Evolutionary conservation across 108 stramenopile species (phyloP), one percentile per base, ranked within the genome.

Genomic region (Discostella pseudostelligera): DNA sequence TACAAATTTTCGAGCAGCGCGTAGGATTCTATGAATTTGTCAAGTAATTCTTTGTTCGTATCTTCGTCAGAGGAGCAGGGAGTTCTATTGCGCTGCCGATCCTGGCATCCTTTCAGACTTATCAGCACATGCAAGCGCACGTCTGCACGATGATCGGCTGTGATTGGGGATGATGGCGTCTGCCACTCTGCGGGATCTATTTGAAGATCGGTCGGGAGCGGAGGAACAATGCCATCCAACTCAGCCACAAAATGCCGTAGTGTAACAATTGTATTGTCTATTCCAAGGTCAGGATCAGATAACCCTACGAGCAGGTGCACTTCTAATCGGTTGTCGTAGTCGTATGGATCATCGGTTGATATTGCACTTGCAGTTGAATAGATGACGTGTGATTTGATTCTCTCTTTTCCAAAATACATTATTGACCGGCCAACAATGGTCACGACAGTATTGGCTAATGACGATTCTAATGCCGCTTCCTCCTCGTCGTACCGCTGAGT

Each of bases 291-390:
- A 12, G 54, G 24, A 16, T 45, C 55, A 2, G 66, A 45, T 17
- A 74, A 45, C 4, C 74, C 65, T 5, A 74, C 22, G n/a, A 74
- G 55, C 0, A 74, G 36, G 40, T 74, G 74, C 19, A 74, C 53
- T 60, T 74, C 74, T 12, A 74, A 44, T 19, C 74, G 59, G 56
- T 74, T 67, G 36, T 62, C 61, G 25, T 74, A 74, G 56, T 74
- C 74, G 26, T 74, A 74, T 5, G 48, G 20, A 21, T 20, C 37
- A 1, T 40, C 24, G n/a, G n/a, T n/a, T n/a, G n/a, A n/a, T n/a
- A 24, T 57, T 47, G 19, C 22, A n/a, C 21, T 26, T 39, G 72
- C 45, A 21, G 8, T 44, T 8, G 51, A 50, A 49, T 19, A 36
- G n/a, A 19, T 21, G 21, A 11, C 44, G 12, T 29, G 62, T 63